A percentile compares a stretch with the other conserved stretches of the same genome.
Conservation (phyloP, 805 yeast genomes). For the Ascoidea asiatica region DNA sequence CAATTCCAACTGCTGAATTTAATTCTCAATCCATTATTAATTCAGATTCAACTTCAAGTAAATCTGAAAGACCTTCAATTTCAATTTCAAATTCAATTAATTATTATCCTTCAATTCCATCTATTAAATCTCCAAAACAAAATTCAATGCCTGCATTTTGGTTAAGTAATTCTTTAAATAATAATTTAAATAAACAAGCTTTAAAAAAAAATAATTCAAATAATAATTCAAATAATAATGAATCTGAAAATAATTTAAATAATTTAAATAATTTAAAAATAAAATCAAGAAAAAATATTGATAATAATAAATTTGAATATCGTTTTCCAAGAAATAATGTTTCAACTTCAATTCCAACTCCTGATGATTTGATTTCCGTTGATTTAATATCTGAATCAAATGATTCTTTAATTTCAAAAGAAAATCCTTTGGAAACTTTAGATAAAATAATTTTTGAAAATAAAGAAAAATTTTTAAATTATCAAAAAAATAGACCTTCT, state of each 20-base stretch:
- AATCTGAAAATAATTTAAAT: no score
- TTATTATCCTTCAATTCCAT: neutral
- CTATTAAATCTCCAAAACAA: neutral
- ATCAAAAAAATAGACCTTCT: neutral
- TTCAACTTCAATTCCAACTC: no score
- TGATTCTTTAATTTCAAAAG: neutral
- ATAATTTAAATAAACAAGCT: no score
- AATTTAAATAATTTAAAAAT: no score
- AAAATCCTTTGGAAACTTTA: neutral
- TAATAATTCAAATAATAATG: no score
- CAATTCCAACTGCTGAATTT: no score
- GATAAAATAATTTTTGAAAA: neutral
- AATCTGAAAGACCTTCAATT: no score
- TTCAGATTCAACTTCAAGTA: neutral
- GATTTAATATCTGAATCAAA: neutral
- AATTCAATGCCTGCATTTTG: neutral
- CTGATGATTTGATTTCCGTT: neutral
- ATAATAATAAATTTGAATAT: neutral
- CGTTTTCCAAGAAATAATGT: neutral
- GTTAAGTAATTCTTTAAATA: neutral
- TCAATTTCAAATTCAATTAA: neutral
- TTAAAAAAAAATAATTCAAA: no score
- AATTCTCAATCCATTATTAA: no score
- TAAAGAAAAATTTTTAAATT: no score
- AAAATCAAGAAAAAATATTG: no score